Conservation (phyloP, 257 asterid genomes). For the Nicotiana tomentosiformis region DNA sequence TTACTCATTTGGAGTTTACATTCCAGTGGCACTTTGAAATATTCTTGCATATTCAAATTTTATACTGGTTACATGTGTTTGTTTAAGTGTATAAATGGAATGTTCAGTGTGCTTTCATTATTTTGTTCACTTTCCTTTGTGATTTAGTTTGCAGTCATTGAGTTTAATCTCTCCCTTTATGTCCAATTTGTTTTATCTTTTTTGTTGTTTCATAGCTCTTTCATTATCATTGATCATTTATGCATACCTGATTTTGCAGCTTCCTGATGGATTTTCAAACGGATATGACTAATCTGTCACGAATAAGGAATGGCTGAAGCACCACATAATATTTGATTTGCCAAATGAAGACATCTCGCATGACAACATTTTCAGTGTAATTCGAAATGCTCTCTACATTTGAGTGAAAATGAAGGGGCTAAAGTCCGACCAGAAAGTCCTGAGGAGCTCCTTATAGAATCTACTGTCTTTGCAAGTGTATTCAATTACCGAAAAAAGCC, state of each 20-base stretch:
- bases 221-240: constrained; percentile 4
- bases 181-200: background rate
- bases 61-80: too few relatives aligned
- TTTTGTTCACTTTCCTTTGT: background rate
- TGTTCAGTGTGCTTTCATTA: too few relatives aligned
- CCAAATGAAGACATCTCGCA: background rate
- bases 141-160: background rate
- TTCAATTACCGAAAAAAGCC: constrained; percentile 9
- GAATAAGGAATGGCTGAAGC: too few relatives aligned
- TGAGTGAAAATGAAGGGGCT: background rate
- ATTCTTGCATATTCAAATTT: too few relatives aligned
- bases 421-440: background rate
- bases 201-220: background rate
- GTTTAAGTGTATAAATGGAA: too few relatives aligned
- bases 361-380: background rate
- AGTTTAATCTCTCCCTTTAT: background rate
- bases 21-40: too few relatives aligned
- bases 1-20: too few relatives aligned
- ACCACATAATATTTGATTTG: too few relatives aligned
- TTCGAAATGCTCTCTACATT: background rate
- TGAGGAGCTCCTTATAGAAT: background rate
- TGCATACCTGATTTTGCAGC: constrained; percentile 2
- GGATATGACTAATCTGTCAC: background rate
- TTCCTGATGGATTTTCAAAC: background rate
- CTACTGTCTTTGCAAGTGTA: constrained; percentile 5